Evolutionary conservation across 352 stramenopile species (phyloP).

Genomic region (Phytophthora pisi): DNA sequence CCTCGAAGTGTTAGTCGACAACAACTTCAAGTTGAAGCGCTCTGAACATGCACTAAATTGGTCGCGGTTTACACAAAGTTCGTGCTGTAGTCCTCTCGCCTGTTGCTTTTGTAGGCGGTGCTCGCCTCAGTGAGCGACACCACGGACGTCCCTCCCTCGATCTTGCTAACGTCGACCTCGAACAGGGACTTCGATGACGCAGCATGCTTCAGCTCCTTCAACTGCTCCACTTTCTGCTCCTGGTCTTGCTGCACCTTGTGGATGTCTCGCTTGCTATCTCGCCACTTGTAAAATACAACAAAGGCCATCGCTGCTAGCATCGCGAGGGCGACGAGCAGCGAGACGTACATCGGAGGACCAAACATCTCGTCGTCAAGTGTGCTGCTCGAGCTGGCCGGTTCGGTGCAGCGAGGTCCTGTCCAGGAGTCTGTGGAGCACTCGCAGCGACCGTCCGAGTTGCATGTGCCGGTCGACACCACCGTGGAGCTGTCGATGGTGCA

Average conservation of each 20-base stretch:
- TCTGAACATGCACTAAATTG: too few relatives aligned
- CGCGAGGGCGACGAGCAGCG: slow-evolving; percentile 13
- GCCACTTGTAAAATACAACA: slow-evolving; percentile 9
- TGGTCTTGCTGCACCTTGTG: slow-evolving; percentile 7
- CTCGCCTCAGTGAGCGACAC: slow-evolving; percentile 9
- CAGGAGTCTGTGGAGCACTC: slow-evolving; percentile 18
- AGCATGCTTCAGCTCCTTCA: slow-evolving; percentile 22
- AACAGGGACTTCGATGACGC: slow-evolving; percentile 27
- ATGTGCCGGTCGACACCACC: slow-evolving; percentile 24
- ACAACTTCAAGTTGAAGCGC: too few relatives aligned
- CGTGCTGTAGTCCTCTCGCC: slow-evolving; percentile 38
- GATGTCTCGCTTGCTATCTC: background rate
- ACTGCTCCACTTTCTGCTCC: slow-evolving; percentile 8
- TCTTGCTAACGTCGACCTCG: slow-evolving; percentile 16
- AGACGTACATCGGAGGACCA: slow-evolving; percentile 15
- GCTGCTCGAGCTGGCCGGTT: background rate
- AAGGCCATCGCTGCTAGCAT: slow-evolving; percentile 10
- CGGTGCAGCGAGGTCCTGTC: slow-evolving; percentile 28
- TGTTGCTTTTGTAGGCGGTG: slow-evolving; percentile 41
- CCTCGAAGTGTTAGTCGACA: too few relatives aligned
- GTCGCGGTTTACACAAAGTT: slow-evolving; percentile 40
- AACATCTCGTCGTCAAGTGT: slow-evolving; percentile 15
- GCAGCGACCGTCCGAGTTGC: slow-evolving; percentile 31
- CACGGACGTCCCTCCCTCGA: slow-evolving; percentile 12
- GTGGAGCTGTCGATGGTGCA: slow-evolving; percentile 34